Evolutionary conservation across 371 early-diverging fungal species (phyloP).

Genomic region (Chytridium lagenaria): DNA sequence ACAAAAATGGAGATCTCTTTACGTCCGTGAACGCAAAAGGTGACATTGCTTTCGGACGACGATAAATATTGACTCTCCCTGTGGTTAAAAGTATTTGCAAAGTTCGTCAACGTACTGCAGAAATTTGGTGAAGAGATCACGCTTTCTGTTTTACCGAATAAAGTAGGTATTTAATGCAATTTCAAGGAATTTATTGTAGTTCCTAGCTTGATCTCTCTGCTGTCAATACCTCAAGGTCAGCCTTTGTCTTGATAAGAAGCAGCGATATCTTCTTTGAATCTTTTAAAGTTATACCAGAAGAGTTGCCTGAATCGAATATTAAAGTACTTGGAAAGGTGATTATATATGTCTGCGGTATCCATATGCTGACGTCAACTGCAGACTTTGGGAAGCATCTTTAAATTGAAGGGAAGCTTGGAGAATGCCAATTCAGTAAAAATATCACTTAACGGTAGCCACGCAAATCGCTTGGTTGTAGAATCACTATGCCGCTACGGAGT

Average conservation of each 20-base stretch:
- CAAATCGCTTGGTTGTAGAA: slow-evolving; percentile 59
- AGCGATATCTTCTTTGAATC: slow-evolving; percentile 57
- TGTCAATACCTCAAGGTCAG: slow-evolving; percentile 63
- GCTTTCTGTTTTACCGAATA: slow-evolving; percentile 14
- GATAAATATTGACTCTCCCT: too few relatives aligned
- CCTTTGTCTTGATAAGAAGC: slow-evolving; percentile 54
- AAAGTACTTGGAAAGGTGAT: slow-evolving; percentile 45
- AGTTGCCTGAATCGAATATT: slow-evolving; percentile 17
- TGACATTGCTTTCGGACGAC: too few relatives aligned
- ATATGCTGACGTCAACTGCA: too few relatives aligned
- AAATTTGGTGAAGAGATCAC: slow-evolving; percentile 61
- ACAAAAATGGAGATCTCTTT: too few relatives aligned
- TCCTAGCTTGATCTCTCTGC: slow-evolving; percentile 56
- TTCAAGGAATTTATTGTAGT: background rate
- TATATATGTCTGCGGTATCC: too few relatives aligned
- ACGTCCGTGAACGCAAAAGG: too few relatives aligned
- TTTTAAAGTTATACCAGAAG: slow-evolving; percentile 36
- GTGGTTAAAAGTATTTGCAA: slow-evolving; percentile 52
- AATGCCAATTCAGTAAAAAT: slow-evolving; percentile 58
- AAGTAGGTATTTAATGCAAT: background rate
- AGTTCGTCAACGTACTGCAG: slow-evolving; percentile 55
- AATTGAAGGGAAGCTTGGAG: slow-evolving; percentile 41
- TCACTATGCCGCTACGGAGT: slow-evolving; percentile 63
- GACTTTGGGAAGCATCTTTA: slow-evolving; percentile 60
- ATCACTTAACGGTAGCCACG: slow-evolving; percentile 41